Evolutionary conservation across 495 filamentous ascomycete species (phyloP).

Genomic region (Recurvomyces mirabilis): DNA sequence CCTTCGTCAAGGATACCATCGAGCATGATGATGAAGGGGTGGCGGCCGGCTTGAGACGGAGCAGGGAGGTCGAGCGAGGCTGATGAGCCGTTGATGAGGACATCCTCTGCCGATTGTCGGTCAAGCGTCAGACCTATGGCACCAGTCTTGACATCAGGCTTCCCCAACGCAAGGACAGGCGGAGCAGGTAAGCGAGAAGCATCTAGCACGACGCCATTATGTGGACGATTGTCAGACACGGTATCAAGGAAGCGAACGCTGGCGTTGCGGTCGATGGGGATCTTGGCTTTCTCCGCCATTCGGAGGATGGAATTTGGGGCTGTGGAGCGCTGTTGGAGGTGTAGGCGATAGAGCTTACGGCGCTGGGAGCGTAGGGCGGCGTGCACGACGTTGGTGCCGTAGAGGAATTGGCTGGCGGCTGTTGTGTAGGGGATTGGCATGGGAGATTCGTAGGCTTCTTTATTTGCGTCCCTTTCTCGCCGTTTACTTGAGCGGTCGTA

Average conservation of each 20-base stretch:
- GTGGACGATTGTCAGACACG: conserved; percentile 70
- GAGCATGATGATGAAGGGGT: conserved; percentile 68
- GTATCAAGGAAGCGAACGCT: conserved; percentile 63
- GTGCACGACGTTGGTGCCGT: conserved; percentile 69
- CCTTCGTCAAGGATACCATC: conserved; percentile 78
- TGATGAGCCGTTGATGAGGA: conserved; percentile 51
- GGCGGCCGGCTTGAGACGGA: conserved; percentile 35
- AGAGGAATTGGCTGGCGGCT: conserved; percentile 82
- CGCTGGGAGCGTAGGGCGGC: conserved; percentile 59
- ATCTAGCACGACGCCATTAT: conserved; percentile 87
- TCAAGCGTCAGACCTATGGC: conserved; percentile 39
- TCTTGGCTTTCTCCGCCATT: conserved; percentile 45
- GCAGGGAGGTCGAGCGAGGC: neutral
- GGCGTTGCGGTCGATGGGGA: conserved; percentile 45
- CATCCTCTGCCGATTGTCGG: conserved; percentile 63
- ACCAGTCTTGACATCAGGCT: conserved; percentile 30
- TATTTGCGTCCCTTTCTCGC: neutral
- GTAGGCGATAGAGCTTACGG: conserved; percentile 73
- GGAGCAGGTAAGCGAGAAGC: conserved; percentile 67
- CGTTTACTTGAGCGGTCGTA: neutral
- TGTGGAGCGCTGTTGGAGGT: conserved; percentile 45
- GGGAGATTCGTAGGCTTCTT: conserved; percentile 2
- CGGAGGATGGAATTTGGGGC: conserved; percentile 40
- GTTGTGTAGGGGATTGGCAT: conserved; percentile 60
- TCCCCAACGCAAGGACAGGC: conserved; percentile 50